Percentiles rank a stretch among this genome's conserved stretches.
These are phyloP conservation scores for Tetracladium marchalianum DNA, from an alignment of 495 filamentous ascomycete genomes.

Conservation along the genomic window DNA sequence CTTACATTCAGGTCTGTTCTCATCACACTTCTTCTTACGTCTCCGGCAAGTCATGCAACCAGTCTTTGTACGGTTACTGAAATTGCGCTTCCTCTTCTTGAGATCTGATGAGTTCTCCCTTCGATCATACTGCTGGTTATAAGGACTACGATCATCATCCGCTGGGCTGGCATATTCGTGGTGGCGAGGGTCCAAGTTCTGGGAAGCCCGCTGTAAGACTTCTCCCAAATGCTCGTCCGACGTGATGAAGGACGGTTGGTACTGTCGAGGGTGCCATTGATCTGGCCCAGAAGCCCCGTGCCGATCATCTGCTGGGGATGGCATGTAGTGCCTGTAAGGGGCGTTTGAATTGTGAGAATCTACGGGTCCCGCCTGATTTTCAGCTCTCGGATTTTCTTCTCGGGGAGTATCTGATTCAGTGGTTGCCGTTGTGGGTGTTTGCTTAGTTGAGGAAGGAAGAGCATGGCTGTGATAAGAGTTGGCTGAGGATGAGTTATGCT, in stretches of 20 bases:
- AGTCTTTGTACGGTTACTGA: constrained; percentile 95
- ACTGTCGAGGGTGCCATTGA: constrained; percentile 33
- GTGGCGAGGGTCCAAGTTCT: constrained; percentile 18
- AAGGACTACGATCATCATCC: constrained; percentile 33
- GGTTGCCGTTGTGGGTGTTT: constrained; percentile 22
- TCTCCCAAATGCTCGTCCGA: constrained; percentile 37
- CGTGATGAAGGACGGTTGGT: constrained; percentile 28
- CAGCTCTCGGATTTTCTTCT: constrained; percentile 10
- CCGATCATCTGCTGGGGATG: constrained; percentile 28
- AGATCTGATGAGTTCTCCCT: constrained; percentile 50
- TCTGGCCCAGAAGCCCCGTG: constrained; percentile 25
- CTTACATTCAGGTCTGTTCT: constrained; percentile 87
- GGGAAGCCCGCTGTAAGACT: constrained; percentile 14
- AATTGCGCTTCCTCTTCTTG: constrained; percentile 76
- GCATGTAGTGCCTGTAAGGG: constrained; percentile 18
- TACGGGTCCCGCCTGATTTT: constrained; percentile 25
- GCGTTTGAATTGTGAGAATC: constrained; percentile 26
- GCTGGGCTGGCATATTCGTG: constrained; percentile 41
- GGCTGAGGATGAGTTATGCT: constrained; percentile 20
- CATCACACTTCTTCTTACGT: constrained; percentile 98
- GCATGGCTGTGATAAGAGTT: constrained; percentile 25
- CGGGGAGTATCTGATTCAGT: constrained; percentile 15
- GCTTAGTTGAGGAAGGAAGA: constrained; percentile 24
- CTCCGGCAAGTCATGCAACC: constrained; percentile 91
- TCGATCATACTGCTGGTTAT: constrained; percentile 33